phyloP scores from a whole-genome alignment of 306 rosid species.

The Pachyrhizus erosus region DNA sequence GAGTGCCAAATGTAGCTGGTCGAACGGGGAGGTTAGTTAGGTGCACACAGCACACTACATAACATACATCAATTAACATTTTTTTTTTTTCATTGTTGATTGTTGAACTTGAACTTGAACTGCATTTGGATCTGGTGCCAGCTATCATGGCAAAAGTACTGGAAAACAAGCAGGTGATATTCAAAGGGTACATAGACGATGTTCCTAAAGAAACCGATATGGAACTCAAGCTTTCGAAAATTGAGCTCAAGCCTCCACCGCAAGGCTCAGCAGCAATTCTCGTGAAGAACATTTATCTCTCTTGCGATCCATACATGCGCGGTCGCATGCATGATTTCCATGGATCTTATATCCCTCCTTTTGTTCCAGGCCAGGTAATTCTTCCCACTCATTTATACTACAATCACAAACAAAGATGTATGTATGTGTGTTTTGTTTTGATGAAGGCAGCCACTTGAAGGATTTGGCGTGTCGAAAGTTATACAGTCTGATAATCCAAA shows the following conservation, averaged over 20 bases:
- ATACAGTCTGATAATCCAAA: constrained; percentile 55
- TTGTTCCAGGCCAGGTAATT: constrained; percentile 43
- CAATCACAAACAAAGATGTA: no score
- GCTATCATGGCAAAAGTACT: background rate
- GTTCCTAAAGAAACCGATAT: constrained; percentile 47
- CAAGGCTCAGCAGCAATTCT: constrained; percentile 38
- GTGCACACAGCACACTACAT: no score
- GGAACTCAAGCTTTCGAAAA: constrained; percentile 19
- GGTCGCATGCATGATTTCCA: constrained; percentile 64
- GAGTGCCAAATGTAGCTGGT: no score
- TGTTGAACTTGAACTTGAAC: background rate
- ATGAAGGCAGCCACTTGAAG: constrained; percentile 43
- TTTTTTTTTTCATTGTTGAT: no score
- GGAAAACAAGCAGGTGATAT: constrained; percentile 50
- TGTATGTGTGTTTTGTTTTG: constrained; percentile 23
- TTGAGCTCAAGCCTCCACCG: background rate
- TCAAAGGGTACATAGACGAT: constrained; percentile 50
- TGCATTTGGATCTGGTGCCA: background rate
- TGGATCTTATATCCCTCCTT: constrained; percentile 55
- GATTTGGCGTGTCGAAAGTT: constrained; percentile 60
- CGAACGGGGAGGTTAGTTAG: no score
- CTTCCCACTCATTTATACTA: no score
- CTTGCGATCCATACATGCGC: constrained; percentile 61
- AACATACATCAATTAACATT: no score
- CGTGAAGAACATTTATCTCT: constrained; percentile 55